Evolutionary conservation across 371 early-diverging fungal species (phyloP).

Genomic region (Mortierella sp.): DNA sequence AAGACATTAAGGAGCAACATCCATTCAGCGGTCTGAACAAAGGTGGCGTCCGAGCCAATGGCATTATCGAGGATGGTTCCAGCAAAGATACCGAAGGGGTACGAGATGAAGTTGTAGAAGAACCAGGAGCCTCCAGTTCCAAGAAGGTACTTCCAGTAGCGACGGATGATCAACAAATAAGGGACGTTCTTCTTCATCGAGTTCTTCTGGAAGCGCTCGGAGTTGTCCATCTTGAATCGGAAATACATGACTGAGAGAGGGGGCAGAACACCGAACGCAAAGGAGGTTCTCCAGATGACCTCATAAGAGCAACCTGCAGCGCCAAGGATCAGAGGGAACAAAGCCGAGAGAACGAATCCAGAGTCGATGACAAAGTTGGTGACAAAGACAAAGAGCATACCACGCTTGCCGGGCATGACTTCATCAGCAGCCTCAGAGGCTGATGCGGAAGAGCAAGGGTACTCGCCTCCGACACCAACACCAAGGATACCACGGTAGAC

Average conservation of each 20-base stretch:
- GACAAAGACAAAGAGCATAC: conserved; percentile 65
- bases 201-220: conserved; percentile 60
- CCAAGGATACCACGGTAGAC: conserved; percentile 68
- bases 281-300: conserved; percentile 65
- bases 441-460: conserved; percentile 69
- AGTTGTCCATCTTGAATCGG: conserved; percentile 68
- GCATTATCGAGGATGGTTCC: conserved; percentile 65
- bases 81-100: conserved; percentile 67
- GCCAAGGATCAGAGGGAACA: conserved; percentile 65
- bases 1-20: conserved; percentile 68
- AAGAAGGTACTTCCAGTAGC: conserved; percentile 70
- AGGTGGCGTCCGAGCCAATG: conserved; percentile 54
- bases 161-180: conserved; percentile 65
- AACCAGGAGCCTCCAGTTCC: conserved; percentile 72
- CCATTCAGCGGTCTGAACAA: conserved; percentile 66
- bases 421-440: conserved; percentile 73
- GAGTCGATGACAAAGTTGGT: conserved; percentile 68
- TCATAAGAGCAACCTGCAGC: conserved; percentile 58
- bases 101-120: conserved; percentile 72
- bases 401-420: conserved; percentile 63
- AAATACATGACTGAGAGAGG: conserved; percentile 71
- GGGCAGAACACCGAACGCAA: conserved; percentile 67
- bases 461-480: conserved; percentile 67
- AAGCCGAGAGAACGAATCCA: conserved; percentile 69
- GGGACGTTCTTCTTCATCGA: conserved; percentile 68